phyloP scores from a whole-genome alignment of 2,329 filamentous ascomycete species.

The Nectriaceae sp. region DNA sequence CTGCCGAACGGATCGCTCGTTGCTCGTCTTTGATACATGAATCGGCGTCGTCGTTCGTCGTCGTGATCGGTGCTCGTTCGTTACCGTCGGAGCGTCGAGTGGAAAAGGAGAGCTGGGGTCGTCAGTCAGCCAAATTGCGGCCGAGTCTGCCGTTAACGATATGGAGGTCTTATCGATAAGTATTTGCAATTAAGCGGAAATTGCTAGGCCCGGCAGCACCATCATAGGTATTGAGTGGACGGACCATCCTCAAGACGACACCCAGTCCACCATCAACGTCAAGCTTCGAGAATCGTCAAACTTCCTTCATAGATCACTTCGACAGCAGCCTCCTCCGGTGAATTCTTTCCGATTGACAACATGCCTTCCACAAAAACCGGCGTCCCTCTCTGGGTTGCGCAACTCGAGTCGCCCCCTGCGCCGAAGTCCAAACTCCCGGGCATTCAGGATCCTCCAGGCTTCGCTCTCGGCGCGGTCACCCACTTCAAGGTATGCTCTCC shows the following conservation, averaged over 20 bases:
- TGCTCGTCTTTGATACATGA: slow-evolving; percentile 5
- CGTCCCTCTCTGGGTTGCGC: slow-evolving; percentile 76
- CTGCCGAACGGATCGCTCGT: not conserved
- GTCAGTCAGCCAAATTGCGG: slow-evolving; percentile 26
- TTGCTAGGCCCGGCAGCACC: not conserved
- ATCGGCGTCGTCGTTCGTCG: slow-evolving; percentile 10
- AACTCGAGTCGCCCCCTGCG: slow-evolving; percentile 71
- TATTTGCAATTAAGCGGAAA: not conserved
- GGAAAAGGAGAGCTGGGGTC: slow-evolving; percentile 26
- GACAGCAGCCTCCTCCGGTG: not conserved
- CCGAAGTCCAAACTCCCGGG: slow-evolving; percentile 65
- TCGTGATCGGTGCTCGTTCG: slow-evolving; percentile 18
- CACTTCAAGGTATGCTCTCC: slow-evolving; percentile 59
- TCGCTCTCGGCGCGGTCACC: slow-evolving; percentile 57
- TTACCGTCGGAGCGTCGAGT: slow-evolving; percentile 22
- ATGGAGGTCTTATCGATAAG: slow-evolving; percentile 26
- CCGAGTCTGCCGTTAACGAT: slow-evolving; percentile 6
- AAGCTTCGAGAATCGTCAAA: slow-evolving; percentile 1
- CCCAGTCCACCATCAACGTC: not conserved
- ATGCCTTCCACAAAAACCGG: slow-evolving; percentile 39
- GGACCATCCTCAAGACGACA: not conserved
- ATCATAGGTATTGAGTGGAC: too few relatives aligned
- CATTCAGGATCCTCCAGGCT: slow-evolving; percentile 87
- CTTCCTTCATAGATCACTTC: not conserved
- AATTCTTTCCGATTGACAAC: not conserved